A percentile compares a stretch with the other conserved stretches of the same genome.
Evolutionary conservation across 305 asterid genomes (phyloP).

Genomic region (Fraxinus floribunda): DNA sequence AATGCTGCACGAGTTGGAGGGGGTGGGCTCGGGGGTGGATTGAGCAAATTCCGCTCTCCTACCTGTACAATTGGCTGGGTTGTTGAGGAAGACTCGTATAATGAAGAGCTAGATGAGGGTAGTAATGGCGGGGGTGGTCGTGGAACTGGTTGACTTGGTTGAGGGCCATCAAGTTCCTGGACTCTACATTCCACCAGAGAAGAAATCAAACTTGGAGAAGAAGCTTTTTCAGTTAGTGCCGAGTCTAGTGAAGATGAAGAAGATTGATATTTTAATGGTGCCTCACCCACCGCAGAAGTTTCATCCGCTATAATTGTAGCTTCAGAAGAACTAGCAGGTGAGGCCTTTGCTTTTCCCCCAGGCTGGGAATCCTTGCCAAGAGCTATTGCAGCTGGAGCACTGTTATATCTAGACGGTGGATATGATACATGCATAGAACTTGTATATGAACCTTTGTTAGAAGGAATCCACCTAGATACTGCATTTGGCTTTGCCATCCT

Average conservation of each 20-base stretch:
- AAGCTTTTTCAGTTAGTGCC: constrained; percentile 34
- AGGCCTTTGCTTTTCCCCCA: constrained; percentile 59
- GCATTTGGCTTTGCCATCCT: constrained; percentile 80
- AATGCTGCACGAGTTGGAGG: background rate
- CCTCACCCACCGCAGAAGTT: constrained; percentile 39
- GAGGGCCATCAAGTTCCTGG: constrained; percentile 26
- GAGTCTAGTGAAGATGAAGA: constrained; percentile 45
- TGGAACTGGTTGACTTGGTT: constrained; percentile 24
- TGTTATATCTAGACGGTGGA: constrained; percentile 84
- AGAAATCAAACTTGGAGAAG: constrained; percentile 11
- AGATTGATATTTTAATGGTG: constrained; percentile 36
- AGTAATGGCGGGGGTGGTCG: constrained; percentile 23
- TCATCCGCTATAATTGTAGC: constrained; percentile 34
- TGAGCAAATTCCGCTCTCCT: constrained; percentile 12
- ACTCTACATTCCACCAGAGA: constrained; percentile 38
- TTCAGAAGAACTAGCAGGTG: constrained; percentile 48
- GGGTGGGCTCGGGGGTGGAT: background rate
- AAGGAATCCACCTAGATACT: constrained; percentile 86
- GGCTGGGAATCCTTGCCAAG: constrained; percentile 57
- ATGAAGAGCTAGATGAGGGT: constrained; percentile 26
- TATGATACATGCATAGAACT: constrained; percentile 93
- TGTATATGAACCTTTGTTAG: constrained; percentile 88
- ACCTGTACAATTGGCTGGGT: constrained; percentile 10
- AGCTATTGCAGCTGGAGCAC: constrained; percentile 75
- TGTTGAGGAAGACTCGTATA: constrained; percentile 20